Percentiles rank a stretch among this genome's conserved stretches.
Evolutionary conservation across 495 filamentous ascomycete species (phyloP).

Genomic region (Articulospora tetracladia): DNA sequence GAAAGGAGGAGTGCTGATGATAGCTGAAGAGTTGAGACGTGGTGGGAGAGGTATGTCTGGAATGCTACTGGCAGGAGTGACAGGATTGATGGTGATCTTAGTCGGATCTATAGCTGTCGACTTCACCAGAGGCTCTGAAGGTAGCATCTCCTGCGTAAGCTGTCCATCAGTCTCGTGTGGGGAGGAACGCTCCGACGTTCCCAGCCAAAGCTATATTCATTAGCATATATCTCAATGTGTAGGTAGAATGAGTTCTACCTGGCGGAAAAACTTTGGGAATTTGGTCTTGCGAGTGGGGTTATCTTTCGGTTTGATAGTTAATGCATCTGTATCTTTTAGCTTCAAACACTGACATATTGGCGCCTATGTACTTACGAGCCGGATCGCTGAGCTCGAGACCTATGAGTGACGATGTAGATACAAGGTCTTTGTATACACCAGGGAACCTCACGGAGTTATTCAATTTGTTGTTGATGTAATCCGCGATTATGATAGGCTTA

Average conservation of each 20-base stretch:
- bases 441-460: background rate
- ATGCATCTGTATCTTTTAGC: background rate
- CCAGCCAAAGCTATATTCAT: background rate
- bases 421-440: background rate
- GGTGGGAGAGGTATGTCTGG: background rate
- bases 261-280: background rate
- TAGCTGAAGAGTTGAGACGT: background rate
- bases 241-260: background rate
- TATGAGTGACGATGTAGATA: background rate
- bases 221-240: background rate
- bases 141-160: background rate
- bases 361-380: background rate
- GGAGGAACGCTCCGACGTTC: background rate
- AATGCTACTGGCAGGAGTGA: background rate
- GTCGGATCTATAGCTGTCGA: background rate
- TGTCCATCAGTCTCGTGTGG: background rate
- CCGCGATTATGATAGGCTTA: background rate
- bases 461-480: background rate
- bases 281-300: background rate
- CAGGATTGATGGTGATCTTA: background rate
- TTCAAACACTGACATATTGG: background rate
- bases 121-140: background rate
- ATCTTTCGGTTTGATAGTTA: background rate
- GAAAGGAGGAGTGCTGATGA: background rate
- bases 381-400: background rate